Evolutionary conservation across 1,139 yeast genomes (phyloP), one percentile per base, ranked within the genome.

Genomic region (Suhomyces atakaporum): DNA sequence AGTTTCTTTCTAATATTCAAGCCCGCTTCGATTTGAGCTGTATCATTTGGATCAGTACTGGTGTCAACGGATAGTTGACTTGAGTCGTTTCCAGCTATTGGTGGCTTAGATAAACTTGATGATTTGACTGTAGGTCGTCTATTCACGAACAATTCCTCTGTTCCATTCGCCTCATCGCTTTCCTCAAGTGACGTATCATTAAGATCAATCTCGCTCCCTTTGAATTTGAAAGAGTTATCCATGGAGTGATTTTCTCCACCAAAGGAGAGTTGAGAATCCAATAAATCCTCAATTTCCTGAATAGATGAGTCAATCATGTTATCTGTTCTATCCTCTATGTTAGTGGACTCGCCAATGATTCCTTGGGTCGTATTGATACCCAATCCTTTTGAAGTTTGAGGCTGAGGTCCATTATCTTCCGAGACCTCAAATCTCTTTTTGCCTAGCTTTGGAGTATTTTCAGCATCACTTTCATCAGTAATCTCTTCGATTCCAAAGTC

Each of bases 401-500:
- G 11, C 13, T 27, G 19, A 11, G 24, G n/a, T 16, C 14, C 12
- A 12, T 26, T 20, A 22, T 29, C 19, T 16, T 10, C 9, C 10
- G 25, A 27, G 8, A 25, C 18, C 16, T 32, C 23, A 11, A 16
- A 12, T 7, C 29, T 20, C 10, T 29, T 23, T 6, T 25, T 16
- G 8, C 32, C 31, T 7, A 23, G 20, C 18, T 13, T 28, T 8
- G 42, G 38, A 20, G 39, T 23, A 11, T 38, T 39, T 12, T 47
- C 50, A 3, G 23, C 50, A 26, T 64, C 69, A 38, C 65, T 57
- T 31, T 60, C 67, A 31, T 59, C 67, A 0, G 50, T 47, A 3
- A 61, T 60, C 46, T 67, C 73, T 44, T 67, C 73, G 31, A 66
- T 67, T 5, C 72, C 73, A 47, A 60, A 64, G 39, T 66, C 72